A percentile compares a stretch with the other conserved stretches of the same genome.
phyloP scores from a whole-genome alignment of 768 basidiomycete species.

The Brasilioporus rufonigricans region DNA sequence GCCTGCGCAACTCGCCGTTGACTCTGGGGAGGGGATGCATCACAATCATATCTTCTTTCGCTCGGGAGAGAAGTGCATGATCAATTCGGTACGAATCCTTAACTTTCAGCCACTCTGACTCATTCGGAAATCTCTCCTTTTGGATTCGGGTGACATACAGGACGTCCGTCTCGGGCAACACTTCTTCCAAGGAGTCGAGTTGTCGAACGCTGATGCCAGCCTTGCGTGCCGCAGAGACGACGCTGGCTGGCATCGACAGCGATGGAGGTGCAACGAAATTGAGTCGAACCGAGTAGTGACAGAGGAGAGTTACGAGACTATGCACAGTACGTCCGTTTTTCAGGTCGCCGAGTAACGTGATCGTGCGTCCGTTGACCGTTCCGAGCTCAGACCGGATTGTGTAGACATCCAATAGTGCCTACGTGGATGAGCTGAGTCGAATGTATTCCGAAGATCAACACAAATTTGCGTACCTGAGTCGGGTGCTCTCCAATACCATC shows the following conservation, averaged over 20 bases:
- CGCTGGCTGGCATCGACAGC: conserved; percentile 84
- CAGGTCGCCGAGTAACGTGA: conserved; percentile 91
- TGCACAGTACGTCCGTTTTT: conserved; percentile 99
- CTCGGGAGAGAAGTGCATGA: conserved; percentile 88
- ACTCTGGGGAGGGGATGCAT: conserved; percentile 99
- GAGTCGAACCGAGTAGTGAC: conserved; percentile 87
- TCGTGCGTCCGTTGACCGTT: conserved; percentile 93
- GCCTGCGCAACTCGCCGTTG: conserved; percentile 56
- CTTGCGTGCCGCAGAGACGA: conserved; percentile 80
- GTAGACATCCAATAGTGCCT: conserved; percentile 86
- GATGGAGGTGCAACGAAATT: conserved; percentile 92
- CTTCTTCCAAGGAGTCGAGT: conserved; percentile 88
- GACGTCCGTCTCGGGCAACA: conserved; percentile 90
- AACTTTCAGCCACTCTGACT: conserved; percentile 84
- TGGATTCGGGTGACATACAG: conserved; percentile 96
- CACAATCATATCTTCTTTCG: conserved; percentile 97
- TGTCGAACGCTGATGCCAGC: conserved; percentile 77
- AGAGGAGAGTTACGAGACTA: conserved; percentile 88
- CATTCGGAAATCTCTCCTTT: conserved; percentile 85
- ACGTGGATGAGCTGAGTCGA: conserved; percentile 6
- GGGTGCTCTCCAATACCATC: conserved; percentile 98
- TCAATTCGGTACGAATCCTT: conserved; percentile 93
- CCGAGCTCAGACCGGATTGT: conserved; percentile 98
- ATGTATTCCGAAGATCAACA: neutral
- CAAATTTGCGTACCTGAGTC: conserved; percentile 63